These are phyloP conservation scores for Royoungia palumana DNA, from an alignment of 768 basidiomycete species.

Conservation along the genomic window DNA sequence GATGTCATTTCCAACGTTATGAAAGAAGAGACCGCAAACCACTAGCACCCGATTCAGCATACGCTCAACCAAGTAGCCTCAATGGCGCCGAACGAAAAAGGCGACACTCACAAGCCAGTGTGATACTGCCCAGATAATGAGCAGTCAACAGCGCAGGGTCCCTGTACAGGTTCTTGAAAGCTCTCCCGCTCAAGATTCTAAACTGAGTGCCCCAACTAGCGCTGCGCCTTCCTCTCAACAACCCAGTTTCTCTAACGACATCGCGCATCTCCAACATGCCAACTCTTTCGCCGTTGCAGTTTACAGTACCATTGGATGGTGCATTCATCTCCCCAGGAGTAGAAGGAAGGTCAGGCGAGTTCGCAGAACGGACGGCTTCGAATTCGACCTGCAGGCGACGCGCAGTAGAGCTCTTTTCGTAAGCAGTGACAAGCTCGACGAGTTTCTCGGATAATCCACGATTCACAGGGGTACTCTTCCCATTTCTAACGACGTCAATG, in stretches of 20 bases:
- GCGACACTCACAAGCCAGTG: conserved; percentile 67
- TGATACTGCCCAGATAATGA: conserved; percentile 85
- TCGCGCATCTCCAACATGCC: conserved; percentile 54
- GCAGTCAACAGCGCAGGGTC: conserved; percentile 89
- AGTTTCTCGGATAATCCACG: conserved; percentile 55
- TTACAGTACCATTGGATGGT: conserved; percentile 27
- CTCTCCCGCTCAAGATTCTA: conserved; percentile 87
- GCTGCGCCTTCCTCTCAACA: conserved; percentile 70
- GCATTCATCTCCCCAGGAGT: not conserved
- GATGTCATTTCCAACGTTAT: conserved; percentile 88
- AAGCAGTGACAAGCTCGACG: conserved; percentile 68
- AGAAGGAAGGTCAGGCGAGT: not conserved
- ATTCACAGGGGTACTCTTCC: conserved; percentile 27
- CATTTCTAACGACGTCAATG: conserved; percentile 51
- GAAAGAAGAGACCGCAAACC: conserved; percentile 91
- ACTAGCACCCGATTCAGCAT: conserved; percentile 41
- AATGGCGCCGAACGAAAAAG: not conserved
- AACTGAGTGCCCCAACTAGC: conserved; percentile 92
- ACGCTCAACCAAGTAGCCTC: not conserved
- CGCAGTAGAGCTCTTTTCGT: conserved; percentile 64
- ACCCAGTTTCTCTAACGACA: conserved; percentile 60
- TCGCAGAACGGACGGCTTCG: conserved; percentile 35
- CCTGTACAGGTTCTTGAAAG: conserved; percentile 97
- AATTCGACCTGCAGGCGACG: conserved; percentile 60
- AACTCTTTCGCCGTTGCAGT: conserved; percentile 23